Base-by-base conservation (phyloP, 768 basidiomycete species). In the Collybia sp. region DNA sequence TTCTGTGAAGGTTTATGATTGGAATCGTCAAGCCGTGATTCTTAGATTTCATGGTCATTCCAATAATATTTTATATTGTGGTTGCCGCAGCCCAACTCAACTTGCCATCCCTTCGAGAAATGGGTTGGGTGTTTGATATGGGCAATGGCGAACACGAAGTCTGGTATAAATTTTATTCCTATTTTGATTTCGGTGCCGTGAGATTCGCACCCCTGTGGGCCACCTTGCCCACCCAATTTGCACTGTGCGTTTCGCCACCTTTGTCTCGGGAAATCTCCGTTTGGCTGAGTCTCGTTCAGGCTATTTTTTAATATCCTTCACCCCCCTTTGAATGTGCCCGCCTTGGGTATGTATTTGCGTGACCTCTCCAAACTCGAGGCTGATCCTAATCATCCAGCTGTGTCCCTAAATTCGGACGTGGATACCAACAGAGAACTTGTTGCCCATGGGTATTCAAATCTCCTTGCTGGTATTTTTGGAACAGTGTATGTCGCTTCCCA, bases 161-260 rank as follows among this genome's bases (percentile, higher is more conserved):
- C 4, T 96, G 93, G 93, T 96, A 88, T 66, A 79, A 80, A 41
- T 95, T 91, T 63, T 94, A 93, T 58, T 75, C 79, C 0, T 83
- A 87, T 52, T 87, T 77, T 50, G 81, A 93, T 57, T 76, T 80
- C 50, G 57, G 59, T 12, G 70, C 74, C 15, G 79, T 88, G 12
- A 69, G 68, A 15, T 90, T 81, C 67, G 65, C 58, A 3, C 80
- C 85, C 0, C 70, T 99, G 30, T 85, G 85, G 82, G 67, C 77
- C 1, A 94, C 92, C 0, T 67, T 99, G 58, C 94, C 95, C 3
- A 98, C 94, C 1, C 95, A 98, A 59, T 80, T 97, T 48, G 95
- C 95, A 3, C 62, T 99, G 82, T 86, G 50, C 58, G 88, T 67
- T 60, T n/a, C n/a, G 13, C 12, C n/a, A n/a, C n/a, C n/a, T 44